These are phyloP conservation scores for Kuraishia ogatae DNA, from an alignment of 805 yeast genomes.

Conservation along the genomic window DNA sequence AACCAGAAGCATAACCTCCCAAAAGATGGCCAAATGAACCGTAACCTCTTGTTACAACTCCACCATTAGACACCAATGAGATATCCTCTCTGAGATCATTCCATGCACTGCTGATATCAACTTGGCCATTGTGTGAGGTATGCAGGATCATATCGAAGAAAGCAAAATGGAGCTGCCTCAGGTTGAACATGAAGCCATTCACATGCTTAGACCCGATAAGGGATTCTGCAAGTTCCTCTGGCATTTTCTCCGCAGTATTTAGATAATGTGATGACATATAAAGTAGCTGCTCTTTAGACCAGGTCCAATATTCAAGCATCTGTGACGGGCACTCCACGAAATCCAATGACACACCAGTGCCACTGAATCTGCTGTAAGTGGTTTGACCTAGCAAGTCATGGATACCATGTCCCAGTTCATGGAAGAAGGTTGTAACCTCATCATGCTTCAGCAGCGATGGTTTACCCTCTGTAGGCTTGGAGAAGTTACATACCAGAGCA, in stretches of 20 bases:
- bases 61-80: conserved; percentile 48
- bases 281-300: conserved; percentile 58
- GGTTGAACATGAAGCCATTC: conserved; percentile 60
- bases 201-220: conserved; percentile 63
- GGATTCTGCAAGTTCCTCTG: conserved; percentile 47
- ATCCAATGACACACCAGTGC: conserved; percentile 74
- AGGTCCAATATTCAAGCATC: conserved; percentile 82
- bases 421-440: conserved; percentile 81
- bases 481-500: conserved; percentile 77
- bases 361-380: conserved; percentile 58
- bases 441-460: conserved; percentile 71
- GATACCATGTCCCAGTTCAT: conserved; percentile 85
- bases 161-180: conserved; percentile 76
- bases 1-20: conserved; percentile 82
- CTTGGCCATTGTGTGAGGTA: conserved; percentile 30
- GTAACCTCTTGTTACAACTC: conserved; percentile 51
- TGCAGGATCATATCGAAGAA: conserved; percentile 71
- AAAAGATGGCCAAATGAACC: conserved; percentile 75
- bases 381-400: conserved; percentile 69
- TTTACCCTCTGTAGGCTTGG: conserved; percentile 59
- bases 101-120: conserved; percentile 54
- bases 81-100: conserved; percentile 57
- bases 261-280: conserved; percentile 56
- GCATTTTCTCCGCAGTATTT: conserved; percentile 45
- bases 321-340: conserved; percentile 91